Base-by-base conservation (phyloP, 441 rosid species). In the Populus trichocarpa region DNA sequence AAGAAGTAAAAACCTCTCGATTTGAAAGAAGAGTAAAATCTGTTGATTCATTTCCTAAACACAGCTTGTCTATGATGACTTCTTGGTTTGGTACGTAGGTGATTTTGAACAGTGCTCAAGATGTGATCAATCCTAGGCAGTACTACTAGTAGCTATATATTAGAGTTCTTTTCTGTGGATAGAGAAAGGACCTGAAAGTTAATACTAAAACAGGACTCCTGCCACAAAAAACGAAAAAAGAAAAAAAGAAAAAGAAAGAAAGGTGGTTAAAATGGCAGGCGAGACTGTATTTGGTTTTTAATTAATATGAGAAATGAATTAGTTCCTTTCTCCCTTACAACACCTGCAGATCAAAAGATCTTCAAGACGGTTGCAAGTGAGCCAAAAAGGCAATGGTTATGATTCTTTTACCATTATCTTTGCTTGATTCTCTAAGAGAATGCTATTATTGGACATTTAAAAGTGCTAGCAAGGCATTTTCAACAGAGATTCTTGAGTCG, bases 131-230 rank as follows among this genome's bases (percentile, higher is more conserved):
- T 5, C 13, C 25, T 30, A 30, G 32, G 32, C 32, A 30, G 32
- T 30, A 30, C 32, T 30, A 30, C 32, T 30, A 30, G 32, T 70
- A 53, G 64, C 25, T 69, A 35, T 16, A 53, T 53, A 53, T 53
- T 53, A 23, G 40, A 25, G 18, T 38, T 25, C 36, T 73, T 38
- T 14, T 12, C 70, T 36, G 35, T 12, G 65, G 36, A 28, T 61
- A 82, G 68, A 71, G 57, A 74, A 77, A 16, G 23, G 67, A 36
- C 10, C 71, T 23, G 72, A 64, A 75, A 50, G 65, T 67, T 57
- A 30, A 57, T 67, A 35, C 80, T 69, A 78, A 67, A 74, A 76
- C 72, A 74, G 71, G 81, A 63, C 42, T 35, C 59, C 75, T 77
- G 78, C 32, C 20, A 38, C 42, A 46, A 63, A 50, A 25, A 71